Evolutionary conservation across 2,329 filamentous ascomycete species (phyloP), one percentile per base, ranked within the genome.

Genomic region (Pseudonectria foliicola): DNA sequence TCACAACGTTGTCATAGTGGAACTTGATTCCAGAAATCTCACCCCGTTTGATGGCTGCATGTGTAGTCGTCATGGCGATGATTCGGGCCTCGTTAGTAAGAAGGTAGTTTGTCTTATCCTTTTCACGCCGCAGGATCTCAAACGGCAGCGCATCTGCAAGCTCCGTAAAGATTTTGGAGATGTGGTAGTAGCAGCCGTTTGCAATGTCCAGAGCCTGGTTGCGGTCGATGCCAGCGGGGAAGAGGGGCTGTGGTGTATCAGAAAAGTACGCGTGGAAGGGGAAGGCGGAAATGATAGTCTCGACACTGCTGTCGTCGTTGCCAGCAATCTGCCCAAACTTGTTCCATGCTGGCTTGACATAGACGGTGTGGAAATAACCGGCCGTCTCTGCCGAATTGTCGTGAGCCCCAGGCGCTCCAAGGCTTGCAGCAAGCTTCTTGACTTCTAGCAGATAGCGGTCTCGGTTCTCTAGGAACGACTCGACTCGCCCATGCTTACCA

Each of bases 61-160:
- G 92, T 0, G 93, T 98, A 4, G 89, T 93, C 13, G 92, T 98
- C 93, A 98, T 98, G 38, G 92, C 93, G 45, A 98, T 82, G 43
- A 98, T 92, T 25, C 92, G 82, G n/a, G 93, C 93, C 62, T 96
- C 90, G 52, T 88, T 95, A 6, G 88, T 83, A 24, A 98, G 75
- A 6, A 98, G 77, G 54, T 98, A 98, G 59, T 96, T 96, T 33
- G 89, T 84, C 64, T 93, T 95, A 57, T 98, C 92, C 25, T 85
- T 80, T 44, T 89, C 85, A 36, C 83, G 82, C 33, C 88, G 80
- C 37, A 98, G 66, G 33, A 98, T 89, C 63, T 98, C 92, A 54
- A 98, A 98, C 0, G 92, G 93, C 48, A 89, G 75, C 29, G 94
- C 90, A 55, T 96, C 89, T 46, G 89, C 87, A 31, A 98, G 70